These are phyloP conservation scores for Solanum virginianum DNA, from an alignment of 257 asterid genomes.

Conservation along the genomic window DNA sequence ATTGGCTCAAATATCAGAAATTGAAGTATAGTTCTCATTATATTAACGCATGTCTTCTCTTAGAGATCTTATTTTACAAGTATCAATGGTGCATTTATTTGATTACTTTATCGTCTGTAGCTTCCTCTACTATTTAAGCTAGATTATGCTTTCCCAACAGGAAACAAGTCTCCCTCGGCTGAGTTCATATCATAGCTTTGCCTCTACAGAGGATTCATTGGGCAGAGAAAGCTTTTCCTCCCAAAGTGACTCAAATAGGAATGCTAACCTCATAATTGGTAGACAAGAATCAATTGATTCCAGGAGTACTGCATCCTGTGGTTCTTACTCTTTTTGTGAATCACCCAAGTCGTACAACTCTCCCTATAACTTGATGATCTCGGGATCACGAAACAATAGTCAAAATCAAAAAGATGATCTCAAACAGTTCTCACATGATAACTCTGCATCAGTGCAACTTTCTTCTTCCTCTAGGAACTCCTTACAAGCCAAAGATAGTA, in stretches of 20 bases:
- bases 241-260: constrained; percentile 11
- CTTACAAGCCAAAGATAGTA: constrained; percentile 14
- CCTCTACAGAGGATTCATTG: constrained; percentile 24
- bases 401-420: constrained; percentile 9
- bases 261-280: background rate
- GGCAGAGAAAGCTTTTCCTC: constrained; percentile 23
- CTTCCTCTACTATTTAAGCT: background rate
- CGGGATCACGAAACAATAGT: background rate
- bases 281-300: constrained; percentile 35
- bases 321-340: constrained; percentile 19
- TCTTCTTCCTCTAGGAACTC: constrained; percentile 5
- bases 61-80: background rate
- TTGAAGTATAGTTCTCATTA: background rate
- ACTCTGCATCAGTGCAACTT: constrained; percentile 3
- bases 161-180: constrained; percentile 21
- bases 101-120: background rate
- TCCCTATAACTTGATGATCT: background rate
- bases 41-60: background rate
- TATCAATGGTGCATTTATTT: background rate
- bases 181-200: constrained; percentile 22
- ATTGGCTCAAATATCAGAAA: background rate
- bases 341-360: constrained; percentile 20
- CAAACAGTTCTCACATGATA: constrained; percentile 15
- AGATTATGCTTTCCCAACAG: constrained; percentile 3
- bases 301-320: constrained; percentile 9